Percentiles rank a stretch among this genome's conserved stretches.
These are phyloP conservation scores for Coriaria nepalensis DNA, from an alignment of 306 rosid genomes.

Conservation along the genomic window DNA sequence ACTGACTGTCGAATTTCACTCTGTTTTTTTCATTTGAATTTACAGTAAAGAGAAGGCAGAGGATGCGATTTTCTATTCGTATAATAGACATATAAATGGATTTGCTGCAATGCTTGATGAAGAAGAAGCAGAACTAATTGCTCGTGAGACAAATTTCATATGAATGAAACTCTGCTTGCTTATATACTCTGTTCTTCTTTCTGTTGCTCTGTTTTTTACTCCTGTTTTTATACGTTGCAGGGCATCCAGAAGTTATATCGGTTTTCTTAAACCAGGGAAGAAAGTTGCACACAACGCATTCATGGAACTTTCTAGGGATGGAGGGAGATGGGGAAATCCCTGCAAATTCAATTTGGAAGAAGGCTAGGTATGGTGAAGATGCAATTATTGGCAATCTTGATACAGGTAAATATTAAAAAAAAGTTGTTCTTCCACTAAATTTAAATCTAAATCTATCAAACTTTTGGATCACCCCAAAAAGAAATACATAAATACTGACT, in stretches of 20 bases:
- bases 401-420: constrained; percentile 28
- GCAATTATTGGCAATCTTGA: constrained; percentile 50
- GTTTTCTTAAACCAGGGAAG: constrained; percentile 22
- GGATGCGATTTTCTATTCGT: constrained; percentile 37
- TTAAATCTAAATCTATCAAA: no score
- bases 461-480: no score
- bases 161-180: no score
- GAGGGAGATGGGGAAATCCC: constrained; percentile 19
- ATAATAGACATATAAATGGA: constrained; percentile 40
- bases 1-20: neutral
- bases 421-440: no score
- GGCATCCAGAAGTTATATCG: constrained; percentile 32
- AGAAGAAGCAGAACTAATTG: constrained; percentile 25
- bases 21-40: constrained; percentile 1
- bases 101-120: constrained; percentile 40
- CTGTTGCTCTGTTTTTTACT: neutral
- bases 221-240: constrained; percentile 12
- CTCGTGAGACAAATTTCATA: constrained; percentile 19
- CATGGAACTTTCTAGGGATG: constrained; percentile 53
- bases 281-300: constrained; percentile 36
- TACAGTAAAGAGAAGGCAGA: constrained; percentile 33
- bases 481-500: no score
- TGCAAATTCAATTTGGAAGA: constrained; percentile 23
- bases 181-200: neutral
- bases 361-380: constrained; percentile 52